Percentiles rank a stretch among this genome's conserved stretches.
Evolutionary conservation across 305 asterid species (phyloP).

Genomic region (Stenogyne calaminthoides): DNA sequence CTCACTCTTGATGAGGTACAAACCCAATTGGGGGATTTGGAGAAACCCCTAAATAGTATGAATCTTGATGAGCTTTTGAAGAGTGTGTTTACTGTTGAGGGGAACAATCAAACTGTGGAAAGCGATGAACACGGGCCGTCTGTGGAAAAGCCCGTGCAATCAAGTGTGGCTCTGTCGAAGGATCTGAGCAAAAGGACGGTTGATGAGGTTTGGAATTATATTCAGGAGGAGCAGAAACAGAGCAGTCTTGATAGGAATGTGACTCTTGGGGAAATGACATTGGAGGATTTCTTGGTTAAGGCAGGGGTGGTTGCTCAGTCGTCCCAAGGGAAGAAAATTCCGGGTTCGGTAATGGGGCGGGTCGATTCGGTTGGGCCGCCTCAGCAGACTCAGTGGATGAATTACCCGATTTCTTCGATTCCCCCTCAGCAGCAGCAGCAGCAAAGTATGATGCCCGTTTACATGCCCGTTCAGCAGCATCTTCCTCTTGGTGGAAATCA

Average conservation of each 20-base stretch:
- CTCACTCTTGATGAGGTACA: slow-evolving; percentile 94
- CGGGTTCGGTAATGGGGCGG: slow-evolving; percentile 37
- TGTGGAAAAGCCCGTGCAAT: slow-evolving; percentile 33
- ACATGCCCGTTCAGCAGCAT: slow-evolving; percentile 58
- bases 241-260: slow-evolving; percentile 50
- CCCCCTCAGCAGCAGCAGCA: slow-evolving; percentile 44
- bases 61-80: slow-evolving; percentile 92
- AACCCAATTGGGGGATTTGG: slow-evolving; percentile 81
- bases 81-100: slow-evolving; percentile 67
- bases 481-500: slow-evolving; percentile 33
- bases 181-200: slow-evolving; percentile 90
- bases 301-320: slow-evolving; percentile 87
- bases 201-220: slow-evolving; percentile 88
- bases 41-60: slow-evolving; percentile 83
- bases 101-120: slow-evolving; percentile 42
- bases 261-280: slow-evolving; percentile 89
- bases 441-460: slow-evolving; percentile 46
- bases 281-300: slow-evolving; percentile 92
- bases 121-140: slow-evolving; percentile 37
- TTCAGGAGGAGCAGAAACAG: slow-evolving; percentile 62
- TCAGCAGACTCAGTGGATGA: slow-evolving; percentile 65
- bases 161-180: slow-evolving; percentile 44
- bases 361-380: slow-evolving; percentile 42
- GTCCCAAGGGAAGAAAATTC: slow-evolving; percentile 35
- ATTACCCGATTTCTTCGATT: slow-evolving; percentile 45